These are phyloP conservation scores for Termitomyces eurrhizus DNA, from an alignment of 768 basidiomycete species.

Conservation along the genomic window DNA sequence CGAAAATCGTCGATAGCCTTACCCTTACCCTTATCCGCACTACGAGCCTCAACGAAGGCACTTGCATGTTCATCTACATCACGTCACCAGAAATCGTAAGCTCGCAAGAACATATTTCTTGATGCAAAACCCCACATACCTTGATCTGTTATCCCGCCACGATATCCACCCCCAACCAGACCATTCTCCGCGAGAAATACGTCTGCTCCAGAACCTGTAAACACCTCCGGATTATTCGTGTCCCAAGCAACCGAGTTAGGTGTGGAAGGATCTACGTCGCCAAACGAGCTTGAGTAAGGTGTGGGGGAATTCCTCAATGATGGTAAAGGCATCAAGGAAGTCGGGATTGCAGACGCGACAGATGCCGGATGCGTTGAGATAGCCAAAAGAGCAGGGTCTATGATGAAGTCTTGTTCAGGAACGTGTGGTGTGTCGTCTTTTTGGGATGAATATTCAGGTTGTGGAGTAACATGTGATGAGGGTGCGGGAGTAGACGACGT, in stretches of 20 bases:
- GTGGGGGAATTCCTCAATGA: conserved; percentile 20
- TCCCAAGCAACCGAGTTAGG: conserved; percentile 36
- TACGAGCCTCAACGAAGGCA: neutral
- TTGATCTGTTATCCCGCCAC: conserved; percentile 15
- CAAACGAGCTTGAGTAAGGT: conserved; percentile 28
- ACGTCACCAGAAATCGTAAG: conserved; percentile 12
- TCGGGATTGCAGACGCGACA: neutral
- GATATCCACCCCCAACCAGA: conserved; percentile 6
- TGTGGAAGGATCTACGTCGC: conserved; percentile 31
- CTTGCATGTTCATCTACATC: conserved; percentile 10
- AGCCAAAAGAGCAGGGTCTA: conserved; percentile 31
- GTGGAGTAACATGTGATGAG: neutral
- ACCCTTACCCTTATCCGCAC: conserved; percentile 23
- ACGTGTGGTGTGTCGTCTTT: neutral
- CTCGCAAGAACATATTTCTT: conserved; percentile 8
- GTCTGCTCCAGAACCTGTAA: conserved; percentile 9
- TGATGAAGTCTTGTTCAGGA: conserved; percentile 15
- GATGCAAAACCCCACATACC: conserved; percentile 24
- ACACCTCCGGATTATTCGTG: conserved; percentile 28
- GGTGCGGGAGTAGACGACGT: neutral
- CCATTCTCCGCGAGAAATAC: neutral
- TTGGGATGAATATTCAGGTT: neutral
- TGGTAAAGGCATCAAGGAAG: conserved; percentile 6
- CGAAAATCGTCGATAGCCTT: conserved; percentile 13
- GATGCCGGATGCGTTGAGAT: conserved; percentile 18